phyloP scores from a whole-genome alignment of 2,329 filamentous ascomycete species.

The Hymenoscyphus occultus region DNA sequence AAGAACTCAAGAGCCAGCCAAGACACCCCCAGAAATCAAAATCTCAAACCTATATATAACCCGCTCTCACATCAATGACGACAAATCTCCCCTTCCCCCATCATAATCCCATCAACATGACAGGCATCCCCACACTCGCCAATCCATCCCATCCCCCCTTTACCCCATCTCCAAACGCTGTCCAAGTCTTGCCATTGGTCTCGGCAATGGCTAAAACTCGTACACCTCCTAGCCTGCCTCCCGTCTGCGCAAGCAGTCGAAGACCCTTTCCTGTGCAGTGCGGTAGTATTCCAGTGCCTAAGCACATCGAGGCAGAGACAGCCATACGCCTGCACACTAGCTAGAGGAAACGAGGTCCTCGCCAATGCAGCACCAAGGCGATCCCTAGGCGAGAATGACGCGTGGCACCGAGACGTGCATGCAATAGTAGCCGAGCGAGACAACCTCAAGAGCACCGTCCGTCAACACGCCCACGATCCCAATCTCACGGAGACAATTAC shows the following conservation, averaged over 20 bases:
- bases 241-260: not conserved
- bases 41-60: not conserved
- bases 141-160: not conserved
- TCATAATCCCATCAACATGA: not conserved
- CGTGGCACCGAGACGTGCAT: slow-evolving; percentile 3
- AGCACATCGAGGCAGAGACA: not conserved
- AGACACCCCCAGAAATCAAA: not conserved
- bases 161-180: not conserved
- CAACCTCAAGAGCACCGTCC: not conserved
- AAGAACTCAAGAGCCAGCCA: not conserved
- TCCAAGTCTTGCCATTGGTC: not conserved
- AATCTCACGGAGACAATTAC: too few species aligned
- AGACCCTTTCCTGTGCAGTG: not conserved
- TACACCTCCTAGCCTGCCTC: not conserved
- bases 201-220: not conserved
- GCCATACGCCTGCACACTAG: too few species aligned
- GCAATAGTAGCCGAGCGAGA: not conserved
- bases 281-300: not conserved
- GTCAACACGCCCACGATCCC: not conserved
- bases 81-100: too few species aligned
- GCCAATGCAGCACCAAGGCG: not conserved
- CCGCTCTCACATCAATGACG: too few species aligned
- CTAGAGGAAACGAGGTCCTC: not conserved
- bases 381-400: not conserved
- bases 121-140: not conserved